Evolutionary conservation across 2,329 filamentous ascomycete genomes (phyloP).

Genomic region (Simplicillium aogashimaense): DNA sequence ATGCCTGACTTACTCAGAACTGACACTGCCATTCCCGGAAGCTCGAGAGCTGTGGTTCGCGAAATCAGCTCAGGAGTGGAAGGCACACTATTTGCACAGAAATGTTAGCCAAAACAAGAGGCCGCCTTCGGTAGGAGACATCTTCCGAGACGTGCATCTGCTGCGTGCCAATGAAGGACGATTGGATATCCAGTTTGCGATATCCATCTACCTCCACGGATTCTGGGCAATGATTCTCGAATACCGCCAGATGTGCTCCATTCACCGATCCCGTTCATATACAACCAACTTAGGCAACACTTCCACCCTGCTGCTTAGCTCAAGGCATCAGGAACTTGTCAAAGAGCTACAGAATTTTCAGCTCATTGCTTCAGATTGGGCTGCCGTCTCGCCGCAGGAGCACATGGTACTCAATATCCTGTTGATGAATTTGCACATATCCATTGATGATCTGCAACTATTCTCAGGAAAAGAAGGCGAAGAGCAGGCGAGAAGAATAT

Average conservation of each 20-base stretch:
- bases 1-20: slow-evolving; percentile 58
- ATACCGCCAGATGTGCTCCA: slow-evolving; percentile 49
- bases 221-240: slow-evolving; percentile 59
- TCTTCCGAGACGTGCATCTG: slow-evolving; percentile 45
- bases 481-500: slow-evolving; percentile 51
- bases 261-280: slow-evolving; percentile 37
- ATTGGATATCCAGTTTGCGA: slow-evolving; percentile 46
- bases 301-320: slow-evolving; percentile 36
- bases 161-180: slow-evolving; percentile 36
- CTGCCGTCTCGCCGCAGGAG: slow-evolving; percentile 34
- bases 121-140: slow-evolving; percentile 42
- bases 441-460: slow-evolving; percentile 54
- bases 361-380: slow-evolving; percentile 29
- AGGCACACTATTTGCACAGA: slow-evolving; percentile 41
- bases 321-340: slow-evolving; percentile 53
- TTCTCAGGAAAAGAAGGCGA: slow-evolving; percentile 60
- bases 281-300: slow-evolving; percentile 26
- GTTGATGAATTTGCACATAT: slow-evolving; percentile 54
- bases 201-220: slow-evolving; percentile 52
- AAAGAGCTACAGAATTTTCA: slow-evolving; percentile 43
- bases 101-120: slow-evolving; percentile 26
- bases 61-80: slow-evolving; percentile 54
- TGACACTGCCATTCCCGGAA: slow-evolving; percentile 56
- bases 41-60: slow-evolving; percentile 57
- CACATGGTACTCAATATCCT: slow-evolving; percentile 42